Conservation (phyloP, 2,329 filamentous ascomycete species). For the Pseudofabraea citricarpa region DNA sequence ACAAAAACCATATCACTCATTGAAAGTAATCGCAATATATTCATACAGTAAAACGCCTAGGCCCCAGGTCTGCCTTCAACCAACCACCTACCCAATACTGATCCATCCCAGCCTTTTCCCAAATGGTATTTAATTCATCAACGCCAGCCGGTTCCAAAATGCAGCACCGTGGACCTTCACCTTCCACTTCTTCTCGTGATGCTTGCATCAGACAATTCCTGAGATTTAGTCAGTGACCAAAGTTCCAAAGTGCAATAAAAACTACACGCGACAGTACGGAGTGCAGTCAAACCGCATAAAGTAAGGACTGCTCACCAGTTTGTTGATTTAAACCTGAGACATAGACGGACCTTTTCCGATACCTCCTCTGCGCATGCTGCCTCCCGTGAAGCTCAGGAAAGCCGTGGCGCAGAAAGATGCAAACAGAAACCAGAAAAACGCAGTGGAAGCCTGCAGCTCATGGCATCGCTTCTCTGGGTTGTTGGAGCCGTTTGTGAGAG, state of each 20-base stretch:
- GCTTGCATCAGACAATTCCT: slow-evolving; percentile 16
- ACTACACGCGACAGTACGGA: slow-evolving; percentile 4
- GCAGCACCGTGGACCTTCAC: slow-evolving; percentile 12
- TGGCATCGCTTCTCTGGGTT: slow-evolving; percentile 63
- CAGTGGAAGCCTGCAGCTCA: slow-evolving; percentile 68
- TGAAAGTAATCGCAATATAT: not conserved
- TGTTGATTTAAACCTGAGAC: slow-evolving; percentile 46
- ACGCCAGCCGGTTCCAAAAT: slow-evolving; percentile 5
- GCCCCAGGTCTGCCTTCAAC: not conserved
- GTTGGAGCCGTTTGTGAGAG: slow-evolving; percentile 54
- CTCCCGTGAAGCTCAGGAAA: not conserved
- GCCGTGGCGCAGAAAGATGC: slow-evolving; percentile 46
- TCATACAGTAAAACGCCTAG: not conserved
- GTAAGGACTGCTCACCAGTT: slow-evolving; percentile 17
- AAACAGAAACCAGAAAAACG: slow-evolving; percentile 78
- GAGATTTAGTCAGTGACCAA: too few species aligned
- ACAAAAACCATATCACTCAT: too few species aligned
- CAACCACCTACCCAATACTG: slow-evolving; percentile 4
- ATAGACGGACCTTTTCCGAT: slow-evolving; percentile 43
- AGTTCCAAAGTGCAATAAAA: not conserved
- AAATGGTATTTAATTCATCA: slow-evolving; percentile 5
- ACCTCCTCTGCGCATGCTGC: slow-evolving; percentile 20
- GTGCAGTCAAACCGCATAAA: slow-evolving; percentile 11
- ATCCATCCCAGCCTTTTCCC: slow-evolving; percentile 5
- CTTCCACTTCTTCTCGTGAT: slow-evolving; percentile 13